Evolutionary conservation across 2,329 filamentous ascomycete species (phyloP).

Genomic region (Colletotrichum orchidophilum): DNA sequence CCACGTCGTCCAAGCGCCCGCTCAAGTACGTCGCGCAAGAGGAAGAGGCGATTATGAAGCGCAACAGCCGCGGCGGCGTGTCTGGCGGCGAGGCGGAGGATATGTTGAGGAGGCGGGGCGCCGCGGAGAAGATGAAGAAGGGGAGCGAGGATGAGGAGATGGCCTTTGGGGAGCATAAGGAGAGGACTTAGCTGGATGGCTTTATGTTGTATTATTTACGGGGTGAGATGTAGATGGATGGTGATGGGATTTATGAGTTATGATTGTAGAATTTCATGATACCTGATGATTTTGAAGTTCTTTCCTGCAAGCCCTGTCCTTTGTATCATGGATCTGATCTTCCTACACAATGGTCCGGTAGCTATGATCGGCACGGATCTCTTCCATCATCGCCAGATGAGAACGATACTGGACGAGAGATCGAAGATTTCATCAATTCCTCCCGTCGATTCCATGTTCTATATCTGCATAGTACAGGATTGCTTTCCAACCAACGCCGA

Average conservation of each 20-base stretch:
- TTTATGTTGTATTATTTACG: not conserved
- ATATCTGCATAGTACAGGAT: no score
- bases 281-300: not conserved
- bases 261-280: not conserved
- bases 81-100: conserved; percentile 1
- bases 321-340: not conserved
- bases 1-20: conserved; percentile 36
- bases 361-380: not conserved
- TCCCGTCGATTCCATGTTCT: no score
- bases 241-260: not conserved
- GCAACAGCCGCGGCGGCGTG: not conserved
- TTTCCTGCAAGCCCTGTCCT: not conserved
- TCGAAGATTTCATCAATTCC: no score
- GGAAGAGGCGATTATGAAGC: conserved; percentile 37
- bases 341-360: not conserved
- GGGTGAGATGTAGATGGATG: not conserved
- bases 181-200: not conserved
- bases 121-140: conserved; percentile 8
- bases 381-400: no score
- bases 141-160: conserved; percentile 18
- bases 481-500: no score
- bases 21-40: conserved; percentile 36
- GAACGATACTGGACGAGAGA: not conserved
- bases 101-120: conserved; percentile 13
- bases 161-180: conserved; percentile 30